phyloP scores from a whole-genome alignment of 108 stramenopile species.

The Nitzschia sp. region DNA sequence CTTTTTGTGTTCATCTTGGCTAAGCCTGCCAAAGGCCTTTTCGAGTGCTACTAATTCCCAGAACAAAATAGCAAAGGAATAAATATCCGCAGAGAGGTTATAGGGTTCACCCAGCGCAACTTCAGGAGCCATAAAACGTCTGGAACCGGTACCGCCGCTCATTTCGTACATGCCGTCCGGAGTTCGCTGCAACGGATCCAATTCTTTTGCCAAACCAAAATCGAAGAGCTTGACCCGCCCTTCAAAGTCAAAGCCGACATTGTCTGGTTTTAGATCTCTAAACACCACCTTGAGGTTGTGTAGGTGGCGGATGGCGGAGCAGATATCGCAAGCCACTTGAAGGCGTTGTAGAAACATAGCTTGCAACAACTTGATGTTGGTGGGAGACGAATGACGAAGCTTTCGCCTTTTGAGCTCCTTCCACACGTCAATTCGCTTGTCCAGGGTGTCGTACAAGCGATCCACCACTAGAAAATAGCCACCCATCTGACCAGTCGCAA shows the following conservation, averaged over 20 bases:
- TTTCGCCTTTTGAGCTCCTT: constrained; percentile 46
- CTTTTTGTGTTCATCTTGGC: constrained; percentile 44
- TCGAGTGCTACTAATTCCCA: constrained; percentile 68
- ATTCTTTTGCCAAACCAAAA: constrained; percentile 62
- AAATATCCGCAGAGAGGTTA: constrained; percentile 61
- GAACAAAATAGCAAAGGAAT: constrained; percentile 71
- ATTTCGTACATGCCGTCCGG: constrained; percentile 47
- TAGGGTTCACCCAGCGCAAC: constrained; percentile 48
- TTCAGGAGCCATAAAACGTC: constrained; percentile 65
- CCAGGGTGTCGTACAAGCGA: constrained; percentile 68
- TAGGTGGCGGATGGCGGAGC: constrained; percentile 43
- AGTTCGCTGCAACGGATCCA: constrained; percentile 34
- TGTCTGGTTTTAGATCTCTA: constrained; percentile 51
- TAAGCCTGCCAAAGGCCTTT: constrained; percentile 56
- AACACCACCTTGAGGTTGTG: constrained; percentile 49
- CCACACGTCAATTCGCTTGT: constrained; percentile 67
- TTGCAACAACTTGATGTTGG: constrained; percentile 38
- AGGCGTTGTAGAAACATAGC: constrained; percentile 52
- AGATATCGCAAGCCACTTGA: constrained; percentile 50
- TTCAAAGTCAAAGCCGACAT: constrained; percentile 51
- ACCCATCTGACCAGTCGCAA: constrained; percentile 42
- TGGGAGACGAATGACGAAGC: constrained; percentile 27
- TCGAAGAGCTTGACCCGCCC: constrained; percentile 59
- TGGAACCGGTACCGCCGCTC: constrained; percentile 50
- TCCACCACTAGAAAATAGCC: constrained; percentile 77